phyloP scores from a whole-genome alignment of 768 basidiomycete genomes.

The Boletellus emodensis region DNA sequence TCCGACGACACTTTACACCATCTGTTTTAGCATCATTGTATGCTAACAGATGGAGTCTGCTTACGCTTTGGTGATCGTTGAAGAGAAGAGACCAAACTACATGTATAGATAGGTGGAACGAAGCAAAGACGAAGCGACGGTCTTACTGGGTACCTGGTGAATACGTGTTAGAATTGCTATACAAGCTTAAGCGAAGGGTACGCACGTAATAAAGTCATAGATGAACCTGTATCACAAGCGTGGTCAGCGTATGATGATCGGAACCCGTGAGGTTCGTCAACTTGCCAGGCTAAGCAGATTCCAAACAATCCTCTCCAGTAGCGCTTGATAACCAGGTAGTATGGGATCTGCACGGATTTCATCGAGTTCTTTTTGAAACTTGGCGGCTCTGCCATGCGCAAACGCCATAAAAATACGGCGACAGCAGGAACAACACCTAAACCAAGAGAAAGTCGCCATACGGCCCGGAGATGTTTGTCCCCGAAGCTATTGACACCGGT shows the following conservation, averaged over 20 bases:
- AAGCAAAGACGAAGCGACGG: background rate
- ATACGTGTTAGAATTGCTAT: background rate
- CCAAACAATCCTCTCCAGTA: constrained; percentile 77
- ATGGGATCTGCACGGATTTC: constrained; percentile 71
- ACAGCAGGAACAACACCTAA: constrained; percentile 79
- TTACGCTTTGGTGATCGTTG: constrained; percentile 67
- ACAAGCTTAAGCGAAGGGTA: constrained; percentile 11
- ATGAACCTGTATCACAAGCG: constrained; percentile 47
- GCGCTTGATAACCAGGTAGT: constrained; percentile 67
- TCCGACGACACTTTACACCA: constrained; percentile 52
- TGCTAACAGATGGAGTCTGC: constrained; percentile 6
- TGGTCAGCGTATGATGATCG: background rate
- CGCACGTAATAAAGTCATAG: constrained; percentile 75
- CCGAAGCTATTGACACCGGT: constrained; percentile 52
- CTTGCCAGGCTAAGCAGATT: constrained; percentile 71
- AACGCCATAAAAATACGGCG: constrained; percentile 82
- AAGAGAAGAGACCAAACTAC: constrained; percentile 79
- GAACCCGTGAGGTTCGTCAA: background rate
- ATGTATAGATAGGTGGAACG: background rate
- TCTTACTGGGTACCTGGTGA: constrained; percentile 59
- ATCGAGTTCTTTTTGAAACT: constrained; percentile 75
- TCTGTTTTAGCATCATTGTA: background rate
- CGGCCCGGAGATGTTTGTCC: constrained; percentile 71
- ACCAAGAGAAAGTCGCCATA: constrained; percentile 85
- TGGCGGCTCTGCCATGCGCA: constrained; percentile 77